phyloP scores from a whole-genome alignment of 495 filamentous ascomycete genomes.

The Parathielavia hyrcaniae region DNA sequence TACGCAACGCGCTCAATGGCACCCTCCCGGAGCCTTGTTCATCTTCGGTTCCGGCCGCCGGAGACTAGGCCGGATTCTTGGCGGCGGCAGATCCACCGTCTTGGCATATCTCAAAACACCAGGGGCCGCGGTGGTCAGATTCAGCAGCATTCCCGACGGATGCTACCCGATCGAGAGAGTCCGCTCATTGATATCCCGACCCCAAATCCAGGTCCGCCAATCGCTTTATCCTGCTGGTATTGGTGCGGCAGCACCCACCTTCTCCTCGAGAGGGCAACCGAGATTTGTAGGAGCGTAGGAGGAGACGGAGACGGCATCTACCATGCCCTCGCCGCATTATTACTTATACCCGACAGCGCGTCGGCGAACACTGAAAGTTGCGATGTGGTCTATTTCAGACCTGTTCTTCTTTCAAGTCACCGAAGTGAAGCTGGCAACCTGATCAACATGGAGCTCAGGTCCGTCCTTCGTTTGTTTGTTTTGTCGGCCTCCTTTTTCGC shows the following conservation, averaged over 20 bases:
- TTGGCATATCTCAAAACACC: constrained; percentile 24
- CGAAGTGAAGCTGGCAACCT: background rate
- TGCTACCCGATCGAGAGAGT: constrained; percentile 17
- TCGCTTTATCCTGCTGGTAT: constrained; percentile 6
- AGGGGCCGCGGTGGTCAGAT: background rate
- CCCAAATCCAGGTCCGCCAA: constrained; percentile 26
- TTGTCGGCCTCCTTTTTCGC: constrained; percentile 32
- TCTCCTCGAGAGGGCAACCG: background rate
- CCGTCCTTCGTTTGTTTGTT: constrained; percentile 19
- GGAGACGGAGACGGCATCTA: background rate
- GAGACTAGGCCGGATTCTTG: constrained; percentile 3
- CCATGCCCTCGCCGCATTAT: background rate
- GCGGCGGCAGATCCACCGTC: constrained; percentile 18
- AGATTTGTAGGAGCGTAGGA: background rate
- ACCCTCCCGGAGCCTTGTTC: background rate
- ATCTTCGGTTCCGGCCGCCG: constrained; percentile 3
- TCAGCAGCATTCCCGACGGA: constrained; percentile 18
- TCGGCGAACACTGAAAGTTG: background rate
- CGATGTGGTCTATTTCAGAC: background rate
- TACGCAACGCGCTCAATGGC: background rate
- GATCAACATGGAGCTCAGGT: constrained; percentile 22
- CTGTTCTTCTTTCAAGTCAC: background rate
- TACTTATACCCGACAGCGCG: background rate
- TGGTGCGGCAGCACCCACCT: constrained; percentile 1
- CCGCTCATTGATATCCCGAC: constrained; percentile 1